phyloP scores from a whole-genome alignment of 2,329 filamentous ascomycete genomes.

The Diaporthe amygdali region DNA sequence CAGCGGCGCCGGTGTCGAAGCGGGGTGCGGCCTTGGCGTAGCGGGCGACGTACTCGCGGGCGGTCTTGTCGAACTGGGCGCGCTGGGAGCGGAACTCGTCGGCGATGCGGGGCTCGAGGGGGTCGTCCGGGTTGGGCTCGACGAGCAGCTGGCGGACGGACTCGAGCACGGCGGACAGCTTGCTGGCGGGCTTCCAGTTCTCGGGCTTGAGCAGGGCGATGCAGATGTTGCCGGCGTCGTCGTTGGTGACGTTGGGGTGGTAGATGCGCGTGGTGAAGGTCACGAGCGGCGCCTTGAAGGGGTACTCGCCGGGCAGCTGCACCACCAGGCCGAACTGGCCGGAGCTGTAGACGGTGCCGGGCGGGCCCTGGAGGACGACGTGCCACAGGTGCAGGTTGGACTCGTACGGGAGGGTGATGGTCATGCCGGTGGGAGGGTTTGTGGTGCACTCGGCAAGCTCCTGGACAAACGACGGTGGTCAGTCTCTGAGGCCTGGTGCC shows the following conservation, averaged over 20 bases:
- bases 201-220: conserved; percentile 82
- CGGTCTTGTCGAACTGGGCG: conserved; percentile 75
- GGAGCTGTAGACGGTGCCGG: conserved; percentile 57
- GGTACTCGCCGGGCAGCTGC: conserved; percentile 79
- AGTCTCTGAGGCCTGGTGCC: not conserved
- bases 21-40: conserved; percentile 63
- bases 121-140: conserved; percentile 87
- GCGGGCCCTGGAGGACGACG: conserved; percentile 51
- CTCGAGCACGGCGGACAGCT: conserved; percentile 76
- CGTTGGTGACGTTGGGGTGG: conserved; percentile 93
- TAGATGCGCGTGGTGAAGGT: conserved; percentile 90
- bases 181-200: conserved; percentile 89
- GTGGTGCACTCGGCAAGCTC: conserved; percentile 58
- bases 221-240: conserved; percentile 84
- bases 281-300: conserved; percentile 84
- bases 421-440: conserved; percentile 52
- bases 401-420: conserved; percentile 50
- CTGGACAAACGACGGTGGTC: conserved; percentile 37
- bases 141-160: conserved; percentile 76
- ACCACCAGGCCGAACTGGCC: conserved; percentile 78
- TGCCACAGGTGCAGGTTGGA: conserved; percentile 59
- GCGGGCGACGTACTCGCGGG: conserved; percentile 72
- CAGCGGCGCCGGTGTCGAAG: conserved; percentile 37
- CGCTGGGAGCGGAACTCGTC: conserved; percentile 79
- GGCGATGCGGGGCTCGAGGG: conserved; percentile 84